Conservation (phyloP, 1,284 basidiomycete species). For the Fomitopsis schrenkii region DNA sequence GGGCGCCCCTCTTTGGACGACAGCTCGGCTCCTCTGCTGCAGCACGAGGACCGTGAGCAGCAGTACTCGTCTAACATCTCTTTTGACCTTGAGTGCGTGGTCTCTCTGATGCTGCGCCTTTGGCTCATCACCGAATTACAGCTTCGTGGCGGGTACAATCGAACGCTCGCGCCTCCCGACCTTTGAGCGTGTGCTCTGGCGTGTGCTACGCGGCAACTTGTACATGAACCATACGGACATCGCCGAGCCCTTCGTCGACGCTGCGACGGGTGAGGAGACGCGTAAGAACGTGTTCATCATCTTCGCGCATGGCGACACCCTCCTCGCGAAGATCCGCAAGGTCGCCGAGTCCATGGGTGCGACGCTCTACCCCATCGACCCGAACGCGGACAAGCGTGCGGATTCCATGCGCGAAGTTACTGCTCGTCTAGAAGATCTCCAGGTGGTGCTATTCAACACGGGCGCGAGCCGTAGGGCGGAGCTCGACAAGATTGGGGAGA, state of each 20-base stretch:
- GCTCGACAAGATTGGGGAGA: constrained; percentile 85
- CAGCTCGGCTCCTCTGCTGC: constrained; percentile 86
- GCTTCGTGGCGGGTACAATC: constrained; percentile 95
- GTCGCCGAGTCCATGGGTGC: constrained; percentile 98
- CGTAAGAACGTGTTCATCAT: constrained; percentile 99
- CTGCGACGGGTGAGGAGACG: constrained; percentile 75
- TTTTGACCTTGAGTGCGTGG: constrained; percentile 83
- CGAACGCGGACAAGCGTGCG: constrained; percentile 88
- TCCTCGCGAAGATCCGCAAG: constrained; percentile 97
- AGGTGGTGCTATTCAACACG: constrained; percentile 89
- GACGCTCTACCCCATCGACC: constrained; percentile 94
- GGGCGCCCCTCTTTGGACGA: constrained; percentile 92
- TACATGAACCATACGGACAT: constrained; percentile 99
- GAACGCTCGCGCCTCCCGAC: constrained; percentile 90
- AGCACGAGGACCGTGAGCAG: constrained; percentile 84
- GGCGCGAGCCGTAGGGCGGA: constrained; percentile 83
- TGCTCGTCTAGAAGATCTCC: constrained; percentile 88
- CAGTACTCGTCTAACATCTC: constrained; percentile 53
- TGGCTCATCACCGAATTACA: constrained; percentile 24
- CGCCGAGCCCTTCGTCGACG: constrained; percentile 87
- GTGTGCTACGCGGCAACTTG: constrained; percentile 94
- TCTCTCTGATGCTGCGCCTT: background rate
- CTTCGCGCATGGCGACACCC: constrained; percentile 93
- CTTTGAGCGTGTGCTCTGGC: constrained; percentile 98
- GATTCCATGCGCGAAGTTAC: constrained; percentile 90